These are phyloP conservation scores for Eremochloa ophiuroides DNA, from an alignment of 176 grass and related monocot genomes.

Conservation along the genomic window DNA sequence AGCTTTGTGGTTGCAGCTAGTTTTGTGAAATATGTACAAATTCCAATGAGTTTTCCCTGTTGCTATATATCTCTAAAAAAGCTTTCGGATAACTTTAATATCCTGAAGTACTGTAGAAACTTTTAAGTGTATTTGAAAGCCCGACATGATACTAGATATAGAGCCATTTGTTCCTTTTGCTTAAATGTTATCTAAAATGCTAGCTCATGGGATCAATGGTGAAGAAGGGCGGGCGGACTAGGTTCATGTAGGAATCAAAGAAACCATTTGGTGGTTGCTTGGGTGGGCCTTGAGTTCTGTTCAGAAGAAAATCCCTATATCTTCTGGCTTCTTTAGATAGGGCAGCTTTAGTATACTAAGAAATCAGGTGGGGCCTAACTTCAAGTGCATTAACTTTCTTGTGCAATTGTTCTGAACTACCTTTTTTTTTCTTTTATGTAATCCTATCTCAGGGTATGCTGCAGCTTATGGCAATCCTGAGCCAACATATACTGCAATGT, in stretches of 20 bases:
- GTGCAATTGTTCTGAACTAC: background rate
- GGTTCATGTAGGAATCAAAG: background rate
- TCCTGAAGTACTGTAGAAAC: background rate
- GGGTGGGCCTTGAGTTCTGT: background rate
- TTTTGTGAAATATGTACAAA: no score
- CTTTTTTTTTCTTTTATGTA: background rate
- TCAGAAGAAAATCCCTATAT: background rate
- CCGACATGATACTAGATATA: background rate
- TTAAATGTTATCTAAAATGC: background rate
- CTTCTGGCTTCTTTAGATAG: background rate
- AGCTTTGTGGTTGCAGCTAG: no score
- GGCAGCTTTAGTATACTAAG: background rate
- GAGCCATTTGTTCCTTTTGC: background rate
- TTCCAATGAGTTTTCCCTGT: no score
- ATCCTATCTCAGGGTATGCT: constrained; percentile 56
- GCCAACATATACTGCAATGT: constrained; percentile 22
- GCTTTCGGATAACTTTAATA: background rate
- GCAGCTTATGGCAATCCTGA: constrained; percentile 35
- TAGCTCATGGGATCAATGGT: background rate
- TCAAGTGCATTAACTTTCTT: constrained; percentile 8
- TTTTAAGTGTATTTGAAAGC: background rate
- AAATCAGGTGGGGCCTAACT: background rate
- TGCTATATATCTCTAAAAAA: no score
- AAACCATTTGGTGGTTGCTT: background rate
- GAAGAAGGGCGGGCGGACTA: background rate